Conservation (phyloP, 768 basidiomycete species). For the Rhodotorula taiwanensis region DNA sequence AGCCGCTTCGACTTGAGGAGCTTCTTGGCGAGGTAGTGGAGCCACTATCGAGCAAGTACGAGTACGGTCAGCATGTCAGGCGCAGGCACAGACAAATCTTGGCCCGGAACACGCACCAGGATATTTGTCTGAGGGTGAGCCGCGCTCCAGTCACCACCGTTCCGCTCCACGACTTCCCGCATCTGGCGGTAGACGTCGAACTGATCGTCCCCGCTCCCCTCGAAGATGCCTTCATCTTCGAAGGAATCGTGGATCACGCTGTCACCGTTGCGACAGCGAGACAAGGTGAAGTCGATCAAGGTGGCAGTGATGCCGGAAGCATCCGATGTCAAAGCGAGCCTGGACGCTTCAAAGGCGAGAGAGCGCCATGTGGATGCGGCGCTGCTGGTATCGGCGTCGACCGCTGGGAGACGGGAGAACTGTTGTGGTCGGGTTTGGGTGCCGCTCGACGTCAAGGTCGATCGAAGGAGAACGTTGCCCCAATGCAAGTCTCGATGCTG, state of each 20-base stretch:
- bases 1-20: slow-evolving; percentile 65
- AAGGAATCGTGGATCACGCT: slow-evolving; percentile 60
- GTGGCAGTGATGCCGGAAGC: slow-evolving; percentile 64
- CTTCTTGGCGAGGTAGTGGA: slow-evolving; percentile 73
- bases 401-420: too few species aligned
- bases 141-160: slow-evolving; percentile 56
- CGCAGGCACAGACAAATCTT: not conserved
- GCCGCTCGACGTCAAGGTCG: too few species aligned
- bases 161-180: slow-evolving; percentile 54
- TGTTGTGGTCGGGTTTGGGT: too few species aligned
- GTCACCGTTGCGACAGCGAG: slow-evolving; percentile 60
- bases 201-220: slow-evolving; percentile 89
- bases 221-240: slow-evolving; percentile 74
- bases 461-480: slow-evolving; percentile 84
- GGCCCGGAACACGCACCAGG: slow-evolving; percentile 56
- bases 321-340: not conserved
- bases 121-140: slow-evolving; percentile 82
- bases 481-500: slow-evolving; percentile 99
- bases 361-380: not conserved
- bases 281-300: slow-evolving; percentile 89
- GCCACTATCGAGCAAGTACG: slow-evolving; percentile 57
- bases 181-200: slow-evolving; percentile 92
- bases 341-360: too few species aligned
- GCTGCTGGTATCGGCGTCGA: too few species aligned
- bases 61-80: not conserved